Conservation (phyloP, 257 asterid genomes). For the Solanum sejunctum region DNA sequence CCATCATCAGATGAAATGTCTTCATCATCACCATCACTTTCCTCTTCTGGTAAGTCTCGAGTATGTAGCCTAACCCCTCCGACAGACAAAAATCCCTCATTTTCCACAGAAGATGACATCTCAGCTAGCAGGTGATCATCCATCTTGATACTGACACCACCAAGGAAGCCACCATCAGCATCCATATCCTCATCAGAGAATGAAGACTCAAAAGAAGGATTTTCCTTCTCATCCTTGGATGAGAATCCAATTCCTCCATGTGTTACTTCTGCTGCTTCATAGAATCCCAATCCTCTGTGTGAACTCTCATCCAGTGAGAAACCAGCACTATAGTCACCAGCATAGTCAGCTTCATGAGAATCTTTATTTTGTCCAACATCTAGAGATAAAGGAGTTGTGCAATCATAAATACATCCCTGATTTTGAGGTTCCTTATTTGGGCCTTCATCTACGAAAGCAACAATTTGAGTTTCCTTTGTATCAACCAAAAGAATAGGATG, state of each 20-base stretch:
- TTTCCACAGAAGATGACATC: constrained; percentile 25
- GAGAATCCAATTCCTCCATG: constrained; percentile 28
- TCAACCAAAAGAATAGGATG: constrained; percentile 36
- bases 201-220: constrained; percentile 20
- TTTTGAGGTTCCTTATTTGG: constrained; percentile 22
- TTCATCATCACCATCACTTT: constrained; percentile 24
- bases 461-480: constrained; percentile 38
- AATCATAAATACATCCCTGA: constrained; percentile 36
- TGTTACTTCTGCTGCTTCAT: constrained; percentile 32
- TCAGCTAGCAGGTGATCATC: constrained; percentile 23
- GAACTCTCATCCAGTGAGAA: constrained; percentile 53
- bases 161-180: constrained; percentile 9
- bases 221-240: constrained; percentile 35
- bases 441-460: constrained; percentile 50
- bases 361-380: constrained; percentile 36
- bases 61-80: constrained; percentile 82
- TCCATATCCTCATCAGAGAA: constrained; percentile 32
- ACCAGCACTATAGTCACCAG: constrained; percentile 48
- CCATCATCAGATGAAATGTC: constrained; percentile 37
- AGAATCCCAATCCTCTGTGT: constrained; percentile 67
- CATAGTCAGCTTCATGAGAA: constrained; percentile 24
- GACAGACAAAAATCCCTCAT: constrained; percentile 57
- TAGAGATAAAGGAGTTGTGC: constrained; percentile 19
- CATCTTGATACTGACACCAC: constrained; percentile 12
- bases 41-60: constrained; percentile 51